These are phyloP conservation scores for Linaria vulgaris DNA, from an alignment of 257 asterid genomes.

Conservation along the genomic window DNA sequence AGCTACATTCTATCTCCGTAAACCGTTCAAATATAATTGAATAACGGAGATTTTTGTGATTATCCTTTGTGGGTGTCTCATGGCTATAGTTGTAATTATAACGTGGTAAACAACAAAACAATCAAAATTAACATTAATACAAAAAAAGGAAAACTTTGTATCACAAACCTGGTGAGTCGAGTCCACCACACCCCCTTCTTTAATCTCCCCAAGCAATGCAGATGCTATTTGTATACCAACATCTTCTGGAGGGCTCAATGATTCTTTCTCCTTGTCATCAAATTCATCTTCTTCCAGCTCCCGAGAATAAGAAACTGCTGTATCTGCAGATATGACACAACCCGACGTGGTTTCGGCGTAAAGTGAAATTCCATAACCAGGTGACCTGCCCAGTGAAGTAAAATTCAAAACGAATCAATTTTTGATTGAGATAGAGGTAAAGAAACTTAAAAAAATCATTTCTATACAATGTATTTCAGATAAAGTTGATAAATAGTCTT, in stretches of 20 bases:
- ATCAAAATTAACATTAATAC: constrained; percentile 1
- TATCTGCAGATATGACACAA: constrained; percentile 74
- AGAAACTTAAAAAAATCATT: constrained; percentile 13
- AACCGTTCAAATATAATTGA: no score
- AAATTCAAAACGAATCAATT: constrained; percentile 11
- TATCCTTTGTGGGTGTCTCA: no score
- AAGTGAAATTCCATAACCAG: constrained; percentile 86
- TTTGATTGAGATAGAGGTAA: neutral
- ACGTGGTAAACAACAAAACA: neutral
- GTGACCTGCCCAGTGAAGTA: constrained; percentile 56
- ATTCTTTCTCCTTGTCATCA: constrained; percentile 55
- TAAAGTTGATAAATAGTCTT: constrained; percentile 27
- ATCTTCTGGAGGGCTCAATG: constrained; percentile 66
- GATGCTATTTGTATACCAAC: constrained; percentile 69
- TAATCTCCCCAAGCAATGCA: constrained; percentile 61
- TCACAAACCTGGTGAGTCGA: constrained; percentile 88
- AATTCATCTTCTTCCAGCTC: constrained; percentile 47
- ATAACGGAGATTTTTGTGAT: no score
- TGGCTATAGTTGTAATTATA: no score
- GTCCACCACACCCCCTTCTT: constrained; percentile 97
- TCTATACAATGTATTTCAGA: neutral
- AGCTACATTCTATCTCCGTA: no score
- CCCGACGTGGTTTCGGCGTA: constrained; percentile 88
- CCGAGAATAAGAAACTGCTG: constrained; percentile 51
- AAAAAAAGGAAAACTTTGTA: neutral